phyloP scores from a whole-genome alignment of 2,329 filamentous ascomycete species.

The Anthostomella pinea region DNA sequence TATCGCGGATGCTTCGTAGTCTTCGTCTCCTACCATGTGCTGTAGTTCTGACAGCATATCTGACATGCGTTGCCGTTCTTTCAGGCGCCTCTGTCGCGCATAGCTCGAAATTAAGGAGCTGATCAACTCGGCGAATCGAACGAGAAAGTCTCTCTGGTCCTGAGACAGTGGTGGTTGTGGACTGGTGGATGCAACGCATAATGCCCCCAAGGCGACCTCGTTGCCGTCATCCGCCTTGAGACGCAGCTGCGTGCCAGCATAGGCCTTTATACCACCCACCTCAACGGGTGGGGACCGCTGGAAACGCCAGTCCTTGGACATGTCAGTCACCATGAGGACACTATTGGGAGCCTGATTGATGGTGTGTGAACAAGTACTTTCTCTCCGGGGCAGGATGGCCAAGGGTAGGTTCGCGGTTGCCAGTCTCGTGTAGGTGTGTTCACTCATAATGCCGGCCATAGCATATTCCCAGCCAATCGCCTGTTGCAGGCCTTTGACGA shows the following conservation, averaged over 20 bases:
- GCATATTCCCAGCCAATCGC: conserved; percentile 10
- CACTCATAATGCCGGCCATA: conserved; percentile 7
- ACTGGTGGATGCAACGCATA: conserved; percentile 10
- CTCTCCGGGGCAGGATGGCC: conserved; percentile 7
- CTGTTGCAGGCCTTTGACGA: conserved; percentile 7
- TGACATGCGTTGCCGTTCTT: conserved; percentile 8
- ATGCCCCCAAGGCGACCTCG: conserved; percentile 8
- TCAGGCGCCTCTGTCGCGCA: conserved; percentile 6
- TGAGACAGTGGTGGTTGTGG: conserved; percentile 4
- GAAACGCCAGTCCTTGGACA: conserved; percentile 13
- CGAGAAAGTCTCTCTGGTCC: conserved; percentile 7
- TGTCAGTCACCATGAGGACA: conserved; percentile 13
- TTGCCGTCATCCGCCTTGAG: conserved; percentile 8
- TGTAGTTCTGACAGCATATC: conserved; percentile 3
- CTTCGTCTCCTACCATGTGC: conserved; percentile 2
- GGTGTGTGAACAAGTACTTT: conserved; percentile 11
- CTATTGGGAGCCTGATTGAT: conserved; percentile 6
- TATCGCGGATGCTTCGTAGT: conserved; percentile 6
- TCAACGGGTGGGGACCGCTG: conserved; percentile 8
- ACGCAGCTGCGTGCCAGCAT: conserved; percentile 9
- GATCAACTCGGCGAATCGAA: conserved; percentile 9
- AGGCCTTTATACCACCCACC: conserved; percentile 8
- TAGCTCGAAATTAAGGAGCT: conserved; percentile 8
- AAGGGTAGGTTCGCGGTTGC: conserved; percentile 7
- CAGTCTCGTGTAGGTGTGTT: conserved; percentile 7